Conservation (phyloP, 805 yeast species). For the Candida ascalaphidarum region DNA sequence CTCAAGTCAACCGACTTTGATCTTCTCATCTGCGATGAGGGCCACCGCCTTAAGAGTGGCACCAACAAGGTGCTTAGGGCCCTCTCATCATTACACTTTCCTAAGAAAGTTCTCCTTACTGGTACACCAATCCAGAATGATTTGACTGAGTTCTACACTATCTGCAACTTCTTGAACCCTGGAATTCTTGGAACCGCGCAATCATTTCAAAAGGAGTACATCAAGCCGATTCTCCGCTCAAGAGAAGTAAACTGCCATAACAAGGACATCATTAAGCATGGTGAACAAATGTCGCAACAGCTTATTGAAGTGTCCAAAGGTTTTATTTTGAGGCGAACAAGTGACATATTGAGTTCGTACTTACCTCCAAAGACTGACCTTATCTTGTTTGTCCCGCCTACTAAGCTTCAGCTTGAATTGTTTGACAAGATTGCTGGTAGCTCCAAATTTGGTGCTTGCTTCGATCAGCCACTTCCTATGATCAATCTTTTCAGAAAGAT, state of each 20-base stretch:
- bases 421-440: conserved; percentile 43
- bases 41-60: conserved; percentile 77
- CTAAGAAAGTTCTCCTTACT: conserved; percentile 56
- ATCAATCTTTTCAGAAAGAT: conserved; percentile 72
- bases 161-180: conserved; percentile 79
- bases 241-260: conserved; percentile 55
- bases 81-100: conserved; percentile 45
- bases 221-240: conserved; percentile 64
- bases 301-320: conserved; percentile 54
- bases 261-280: conserved; percentile 39
- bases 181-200: conserved; percentile 62
- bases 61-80: conserved; percentile 65
- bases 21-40: conserved; percentile 86
- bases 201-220: conserved; percentile 50
- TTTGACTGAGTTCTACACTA: conserved; percentile 69
- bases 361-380: conserved; percentile 71
- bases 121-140: conserved; percentile 97
- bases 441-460: conserved; percentile 19
- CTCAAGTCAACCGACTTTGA: conserved; percentile 45
- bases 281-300: conserved; percentile 55
- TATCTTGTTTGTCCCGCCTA: conserved; percentile 72
- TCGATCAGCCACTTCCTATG: conserved; percentile 48
- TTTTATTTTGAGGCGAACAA: conserved; percentile 70
- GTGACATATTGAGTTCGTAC: conserved; percentile 44
- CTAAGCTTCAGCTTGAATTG: conserved; percentile 46